Evolutionary conservation across 306 rosid genomes (phyloP).

Genomic region (Argentina anserina): DNA sequence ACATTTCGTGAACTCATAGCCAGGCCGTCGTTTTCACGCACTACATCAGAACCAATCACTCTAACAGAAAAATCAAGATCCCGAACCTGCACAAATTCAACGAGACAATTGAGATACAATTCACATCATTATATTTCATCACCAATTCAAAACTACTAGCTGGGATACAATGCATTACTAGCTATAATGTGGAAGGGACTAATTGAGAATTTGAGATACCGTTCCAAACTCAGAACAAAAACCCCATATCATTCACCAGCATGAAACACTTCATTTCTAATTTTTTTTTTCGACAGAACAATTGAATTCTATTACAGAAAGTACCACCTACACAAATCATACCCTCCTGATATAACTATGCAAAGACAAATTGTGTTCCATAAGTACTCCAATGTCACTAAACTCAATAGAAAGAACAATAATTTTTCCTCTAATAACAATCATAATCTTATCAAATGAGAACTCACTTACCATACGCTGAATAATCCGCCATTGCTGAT

Average conservation of each 20-base stretch:
- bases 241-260: background rate
- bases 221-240: background rate
- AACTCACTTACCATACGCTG: conserved; percentile 55
- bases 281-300: too few species aligned
- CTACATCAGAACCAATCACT: conserved; percentile 65
- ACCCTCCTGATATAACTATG: background rate
- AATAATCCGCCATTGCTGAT: conserved; percentile 80
- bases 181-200: background rate
- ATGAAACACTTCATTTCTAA: background rate
- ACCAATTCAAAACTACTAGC: background rate
- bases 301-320: background rate
- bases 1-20: conserved; percentile 98
- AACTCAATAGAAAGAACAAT: background rate
- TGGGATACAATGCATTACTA: background rate
- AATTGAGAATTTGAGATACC: too few species aligned
- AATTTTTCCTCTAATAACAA: background rate
- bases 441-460: background rate
- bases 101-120: conserved; percentile 10
- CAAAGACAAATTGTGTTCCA: background rate
- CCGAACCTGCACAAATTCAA: conserved; percentile 57
- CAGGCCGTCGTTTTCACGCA: conserved; percentile 71
- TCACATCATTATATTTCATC: background rate
- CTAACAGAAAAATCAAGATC: conserved; percentile 80
- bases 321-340: background rate
- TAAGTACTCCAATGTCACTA: background rate